Evolutionary conservation across 2,329 filamentous ascomycete species (phyloP).

Genomic region (Akanthomyces dipterigenus): DNA sequence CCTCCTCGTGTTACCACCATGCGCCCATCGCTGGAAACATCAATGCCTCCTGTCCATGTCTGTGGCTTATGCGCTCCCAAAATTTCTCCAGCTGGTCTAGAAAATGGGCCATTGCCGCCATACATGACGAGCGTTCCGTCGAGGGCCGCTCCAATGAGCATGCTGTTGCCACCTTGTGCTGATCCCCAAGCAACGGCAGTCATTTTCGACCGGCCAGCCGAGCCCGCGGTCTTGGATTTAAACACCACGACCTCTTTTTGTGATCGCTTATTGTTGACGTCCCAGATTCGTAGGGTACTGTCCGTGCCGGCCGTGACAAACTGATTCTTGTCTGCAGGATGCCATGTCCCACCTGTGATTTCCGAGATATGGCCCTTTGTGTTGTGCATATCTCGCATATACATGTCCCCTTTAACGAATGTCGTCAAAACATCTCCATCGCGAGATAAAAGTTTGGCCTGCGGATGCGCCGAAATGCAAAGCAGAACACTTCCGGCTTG

Average conservation of each 20-base stretch:
- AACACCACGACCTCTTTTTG: constrained; percentile 95
- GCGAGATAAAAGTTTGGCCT: constrained; percentile 81
- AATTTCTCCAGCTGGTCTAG: constrained; percentile 75
- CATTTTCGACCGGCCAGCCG: constrained; percentile 87
- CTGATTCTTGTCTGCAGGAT: constrained; percentile 74
- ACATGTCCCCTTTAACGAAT: constrained; percentile 98
- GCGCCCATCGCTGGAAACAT: constrained; percentile 84
- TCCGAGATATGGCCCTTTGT: constrained; percentile 96
- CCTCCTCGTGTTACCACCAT: constrained; percentile 87
- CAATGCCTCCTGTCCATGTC: constrained; percentile 88
- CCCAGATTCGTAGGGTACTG: constrained; percentile 94
- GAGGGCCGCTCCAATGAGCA: constrained; percentile 75
- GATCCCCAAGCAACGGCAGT: constrained; percentile 86
- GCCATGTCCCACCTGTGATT: constrained; percentile 84
- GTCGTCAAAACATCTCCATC: constrained; percentile 82
- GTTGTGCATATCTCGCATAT: constrained; percentile 92
- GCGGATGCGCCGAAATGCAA: constrained; percentile 80
- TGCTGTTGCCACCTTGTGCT: constrained; percentile 66
- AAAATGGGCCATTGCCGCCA: constrained; percentile 79
- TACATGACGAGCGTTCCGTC: constrained; percentile 93
- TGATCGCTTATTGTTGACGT: constrained; percentile 80
- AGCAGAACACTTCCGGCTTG: constrained; percentile 73
- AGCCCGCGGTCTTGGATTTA: constrained; percentile 84
- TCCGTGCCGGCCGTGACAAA: constrained; percentile 91
- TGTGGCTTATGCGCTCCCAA: constrained; percentile 72